Percentiles rank a stretch among this genome's conserved stretches.
Conservation (phyloP, 1,284 basidiomycete species). For the Sparassis latifolia region DNA sequence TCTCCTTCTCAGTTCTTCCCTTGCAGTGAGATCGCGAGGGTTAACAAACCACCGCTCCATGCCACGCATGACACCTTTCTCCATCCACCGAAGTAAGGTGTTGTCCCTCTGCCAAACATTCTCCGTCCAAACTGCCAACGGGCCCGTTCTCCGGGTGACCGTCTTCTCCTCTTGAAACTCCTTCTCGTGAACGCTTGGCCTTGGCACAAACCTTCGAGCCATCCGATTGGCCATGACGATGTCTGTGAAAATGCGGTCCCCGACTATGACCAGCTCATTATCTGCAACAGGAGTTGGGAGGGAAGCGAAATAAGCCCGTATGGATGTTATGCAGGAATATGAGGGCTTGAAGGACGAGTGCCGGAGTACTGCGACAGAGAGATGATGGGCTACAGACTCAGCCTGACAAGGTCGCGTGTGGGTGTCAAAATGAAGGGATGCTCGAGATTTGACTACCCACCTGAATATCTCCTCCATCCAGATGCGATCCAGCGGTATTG, state of each 20-base stretch:
- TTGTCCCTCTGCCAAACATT: constrained; percentile 62
- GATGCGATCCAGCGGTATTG: constrained; percentile 84
- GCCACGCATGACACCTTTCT: constrained; percentile 41
- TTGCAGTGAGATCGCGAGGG: not conserved
- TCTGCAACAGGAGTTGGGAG: constrained; percentile 44
- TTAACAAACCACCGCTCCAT: constrained; percentile 33
- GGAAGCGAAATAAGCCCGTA: constrained; percentile 61
- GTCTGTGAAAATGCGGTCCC: constrained; percentile 90
- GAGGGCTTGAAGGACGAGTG: constrained; percentile 76
- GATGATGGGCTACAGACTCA: constrained; percentile 75
- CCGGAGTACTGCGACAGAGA: constrained; percentile 78
- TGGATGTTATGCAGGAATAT: constrained; percentile 63
- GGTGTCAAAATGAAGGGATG: not conserved
- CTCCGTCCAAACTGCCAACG: constrained; percentile 62
- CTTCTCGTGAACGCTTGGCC: not conserved
- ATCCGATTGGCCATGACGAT: constrained; percentile 81
- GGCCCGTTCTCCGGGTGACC: constrained; percentile 28
- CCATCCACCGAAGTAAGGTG: constrained; percentile 51
- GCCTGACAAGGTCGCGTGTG: constrained; percentile 43
- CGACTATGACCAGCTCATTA: constrained; percentile 72
- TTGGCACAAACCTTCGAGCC: constrained; percentile 17
- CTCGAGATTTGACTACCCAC: constrained; percentile 33
- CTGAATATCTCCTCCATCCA: constrained; percentile 77
- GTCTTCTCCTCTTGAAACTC: constrained; percentile 8
- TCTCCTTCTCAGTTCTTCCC: not conserved